Percentiles rank a stretch among this genome's conserved stretches.
Evolutionary conservation across 2,329 filamentous ascomycete species (phyloP).

Genomic region (Helotiales sp.): DNA sequence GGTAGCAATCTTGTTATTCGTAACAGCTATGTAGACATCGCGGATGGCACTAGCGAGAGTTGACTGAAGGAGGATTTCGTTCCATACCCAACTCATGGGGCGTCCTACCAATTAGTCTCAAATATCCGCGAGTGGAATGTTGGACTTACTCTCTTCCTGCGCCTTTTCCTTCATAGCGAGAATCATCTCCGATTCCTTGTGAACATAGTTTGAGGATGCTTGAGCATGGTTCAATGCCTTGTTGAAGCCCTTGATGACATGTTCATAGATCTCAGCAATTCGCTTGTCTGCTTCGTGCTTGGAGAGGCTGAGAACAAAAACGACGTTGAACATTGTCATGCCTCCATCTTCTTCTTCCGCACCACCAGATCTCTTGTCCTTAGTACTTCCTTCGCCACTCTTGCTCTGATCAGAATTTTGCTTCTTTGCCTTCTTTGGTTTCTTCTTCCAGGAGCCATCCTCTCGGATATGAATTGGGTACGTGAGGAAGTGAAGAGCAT

Average conservation of each 20-base stretch:
- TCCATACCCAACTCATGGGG: constrained; percentile 65
- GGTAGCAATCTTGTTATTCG: constrained; percentile 82
- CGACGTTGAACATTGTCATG: constrained; percentile 98
- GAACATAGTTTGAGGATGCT: constrained; percentile 85
- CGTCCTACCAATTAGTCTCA: constrained; percentile 32
- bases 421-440: constrained; percentile 37
- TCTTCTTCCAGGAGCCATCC: constrained; percentile 72
- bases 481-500: constrained; percentile 77
- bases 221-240: constrained; percentile 93
- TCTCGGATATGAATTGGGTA: constrained; percentile 81
- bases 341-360: constrained; percentile 29
- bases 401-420: constrained; percentile 33
- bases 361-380: constrained; percentile 23
- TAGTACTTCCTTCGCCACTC: constrained; percentile 6
- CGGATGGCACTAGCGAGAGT: constrained; percentile 81
- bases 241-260: constrained; percentile 89
- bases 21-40: constrained; percentile 79
- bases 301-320: constrained; percentile 84
- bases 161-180: constrained; percentile 79
- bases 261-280: constrained; percentile 79
- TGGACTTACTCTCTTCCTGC: constrained; percentile 57
- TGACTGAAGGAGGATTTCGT: constrained; percentile 68
- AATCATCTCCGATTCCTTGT: constrained; percentile 85
- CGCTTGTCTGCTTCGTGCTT: constrained; percentile 73
- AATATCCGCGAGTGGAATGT: neutral